phyloP scores from a whole-genome alignment of 768 basidiomycete genomes.

The Tylopilus plumbeoviolaceoides region DNA sequence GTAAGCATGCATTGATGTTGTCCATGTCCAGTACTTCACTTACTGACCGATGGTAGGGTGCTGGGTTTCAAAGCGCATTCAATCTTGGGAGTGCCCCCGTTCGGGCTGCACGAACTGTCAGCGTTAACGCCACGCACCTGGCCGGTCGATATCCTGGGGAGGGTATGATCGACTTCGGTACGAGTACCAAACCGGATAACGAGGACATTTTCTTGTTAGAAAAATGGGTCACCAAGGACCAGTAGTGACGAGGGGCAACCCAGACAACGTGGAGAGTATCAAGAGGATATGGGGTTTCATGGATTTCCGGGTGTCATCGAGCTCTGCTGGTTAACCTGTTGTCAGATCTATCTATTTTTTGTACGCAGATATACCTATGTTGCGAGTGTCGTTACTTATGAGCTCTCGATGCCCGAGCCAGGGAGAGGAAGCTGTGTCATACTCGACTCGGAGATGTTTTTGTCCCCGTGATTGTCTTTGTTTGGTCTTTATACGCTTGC shows the following conservation, averaged over 20 bases:
- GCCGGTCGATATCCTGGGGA: slow-evolving; percentile 14
- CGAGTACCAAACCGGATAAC: background rate
- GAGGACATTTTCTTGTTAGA: background rate
- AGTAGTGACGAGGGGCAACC: background rate
- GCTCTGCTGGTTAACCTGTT: background rate
- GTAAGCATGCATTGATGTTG: slow-evolving; percentile 2
- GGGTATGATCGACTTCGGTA: slow-evolving; percentile 8
- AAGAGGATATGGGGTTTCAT: too few species aligned
- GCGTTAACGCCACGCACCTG: background rate
- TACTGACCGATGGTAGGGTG: background rate
- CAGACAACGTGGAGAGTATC: background rate
- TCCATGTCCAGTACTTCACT: background rate
- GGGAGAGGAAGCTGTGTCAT: too few species aligned
- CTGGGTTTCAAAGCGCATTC: background rate
- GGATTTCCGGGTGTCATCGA: background rate
- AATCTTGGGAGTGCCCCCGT: background rate
- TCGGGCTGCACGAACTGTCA: slow-evolving; percentile 7
- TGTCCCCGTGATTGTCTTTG: too few species aligned
- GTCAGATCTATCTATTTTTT: background rate
- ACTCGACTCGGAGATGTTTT: too few species aligned
- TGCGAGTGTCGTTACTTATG: background rate
- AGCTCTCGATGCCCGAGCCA: background rate
- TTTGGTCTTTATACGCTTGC: too few species aligned
- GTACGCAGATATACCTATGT: background rate
- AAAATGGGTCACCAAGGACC: background rate